Evolutionary conservation across 176 grass and related monocot species (phyloP), one percentile per base, ranked within the genome.

Genomic region (Musa schizocarpa): DNA sequence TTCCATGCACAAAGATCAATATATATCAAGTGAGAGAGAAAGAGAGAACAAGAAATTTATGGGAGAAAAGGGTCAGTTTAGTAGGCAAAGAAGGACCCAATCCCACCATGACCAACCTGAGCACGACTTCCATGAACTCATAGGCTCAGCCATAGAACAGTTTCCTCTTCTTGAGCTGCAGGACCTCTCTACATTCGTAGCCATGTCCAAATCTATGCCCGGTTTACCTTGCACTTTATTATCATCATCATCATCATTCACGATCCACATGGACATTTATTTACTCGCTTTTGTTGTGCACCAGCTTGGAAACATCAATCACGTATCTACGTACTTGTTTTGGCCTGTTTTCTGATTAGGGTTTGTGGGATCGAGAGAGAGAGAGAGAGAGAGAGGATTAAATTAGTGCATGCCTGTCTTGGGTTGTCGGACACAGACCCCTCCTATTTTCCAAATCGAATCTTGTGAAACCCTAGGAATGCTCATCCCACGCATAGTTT

Each of bases 361-460:
- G 61, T 63, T 63, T 24, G 61, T 19, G 61, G 20, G n/a, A 22
- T 14, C 14, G 3, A 52, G 73, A 26, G 52, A 27, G 26, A 27
- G 26, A 26, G 70, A 54, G 50, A 21, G 70, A 13, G 70, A 22
- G 19, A 25, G 19, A 24, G 11, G 21, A 73, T 54, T 54, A 53
- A 54, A 54, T 73, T 55, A 54, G 23, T 50, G 56, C 59, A 66
- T 50, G 61, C 29, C 12, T 77, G 75, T 66, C 75, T 65, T 59
- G 34, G 29, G 51, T 65, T 77, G 75, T 77, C 75, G 29, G 57
- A 27, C 16, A 77, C 65, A 53, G 59, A 65, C 75, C 75, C 73
- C n/a, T 65, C 75, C 21, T 24, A 65, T 66, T 77, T 77, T 77
- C 75, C 75, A 77, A 77, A 77, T 77, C 48, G 75, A 77, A 77